Conservation (phyloP, 1,284 basidiomycete genomes). For the Irpex sp. region DNA sequence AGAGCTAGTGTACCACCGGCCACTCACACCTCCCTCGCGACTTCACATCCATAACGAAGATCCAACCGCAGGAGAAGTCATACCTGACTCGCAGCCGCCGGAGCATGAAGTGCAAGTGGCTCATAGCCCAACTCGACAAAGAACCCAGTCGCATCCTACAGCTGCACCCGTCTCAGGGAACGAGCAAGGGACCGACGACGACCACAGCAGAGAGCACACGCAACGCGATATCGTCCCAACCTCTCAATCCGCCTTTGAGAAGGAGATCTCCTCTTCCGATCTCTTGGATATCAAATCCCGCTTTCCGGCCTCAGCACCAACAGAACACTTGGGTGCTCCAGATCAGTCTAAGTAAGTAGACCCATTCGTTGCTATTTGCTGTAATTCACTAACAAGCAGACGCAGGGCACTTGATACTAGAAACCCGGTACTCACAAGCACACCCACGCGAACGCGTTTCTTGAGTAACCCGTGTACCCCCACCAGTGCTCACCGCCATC, state of each 20-base stretch:
- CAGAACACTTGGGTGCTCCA: neutral
- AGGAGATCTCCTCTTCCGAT: slow-evolving; percentile 3
- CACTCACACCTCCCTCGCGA: neutral
- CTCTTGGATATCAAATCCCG: neutral
- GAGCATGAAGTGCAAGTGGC: neutral
- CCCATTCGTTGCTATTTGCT: too few species aligned
- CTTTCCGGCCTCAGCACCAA: neutral
- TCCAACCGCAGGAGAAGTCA: neutral
- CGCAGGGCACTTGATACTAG: neutral
- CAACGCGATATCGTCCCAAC: slow-evolving; percentile 1
- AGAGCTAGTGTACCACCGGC: neutral
- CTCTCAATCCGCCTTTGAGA: slow-evolving; percentile 2
- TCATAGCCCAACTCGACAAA: neutral
- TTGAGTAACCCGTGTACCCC: neutral
- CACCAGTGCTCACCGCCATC: neutral
- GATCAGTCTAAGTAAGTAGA: too few species aligned
- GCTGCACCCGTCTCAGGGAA: neutral
- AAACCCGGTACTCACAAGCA: neutral
- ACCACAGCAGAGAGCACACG: neutral
- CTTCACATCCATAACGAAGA: neutral
- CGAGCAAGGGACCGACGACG: neutral
- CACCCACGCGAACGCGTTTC: neutral
- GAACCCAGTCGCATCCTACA: neutral
- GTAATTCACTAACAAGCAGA: too few species aligned
- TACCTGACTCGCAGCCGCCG: neutral